Evolutionary conservation across 192 early-diverging fungal genomes (phyloP).

Genomic region (Lobosporangium transversale): DNA sequence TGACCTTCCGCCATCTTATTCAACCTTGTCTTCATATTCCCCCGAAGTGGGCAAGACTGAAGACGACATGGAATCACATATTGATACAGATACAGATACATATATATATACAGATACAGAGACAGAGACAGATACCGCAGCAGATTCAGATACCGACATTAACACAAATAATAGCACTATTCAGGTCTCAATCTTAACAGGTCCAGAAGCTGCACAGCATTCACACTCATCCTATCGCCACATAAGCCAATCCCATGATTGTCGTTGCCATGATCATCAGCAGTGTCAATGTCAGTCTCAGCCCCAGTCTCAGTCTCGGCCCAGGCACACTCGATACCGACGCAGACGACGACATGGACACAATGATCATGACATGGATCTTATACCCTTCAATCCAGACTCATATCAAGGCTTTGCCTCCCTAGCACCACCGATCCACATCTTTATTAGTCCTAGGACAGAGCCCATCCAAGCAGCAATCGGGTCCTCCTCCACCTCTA

Average conservation of each 20-base stretch:
- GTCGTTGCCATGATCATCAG: not conserved
- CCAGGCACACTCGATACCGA: constrained; percentile 7
- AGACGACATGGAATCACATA: not conserved
- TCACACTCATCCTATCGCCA: not conserved
- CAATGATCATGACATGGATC: constrained; percentile 43
- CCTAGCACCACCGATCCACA: constrained; percentile 17
- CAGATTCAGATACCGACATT: constrained; percentile 3
- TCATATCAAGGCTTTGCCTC: constrained; percentile 30
- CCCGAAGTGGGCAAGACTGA: not conserved
- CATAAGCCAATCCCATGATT: no score
- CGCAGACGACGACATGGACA: no score
- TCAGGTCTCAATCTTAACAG: not conserved
- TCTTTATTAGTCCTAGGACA: constrained; percentile 17
- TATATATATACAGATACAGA: not conserved
- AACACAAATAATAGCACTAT: not conserved
- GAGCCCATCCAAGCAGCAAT: not conserved
- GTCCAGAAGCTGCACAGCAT: not conserved
- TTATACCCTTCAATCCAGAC: constrained; percentile 43
- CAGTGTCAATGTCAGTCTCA: not conserved
- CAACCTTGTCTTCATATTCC: constrained; percentile 2
- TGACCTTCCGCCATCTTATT: constrained; percentile 44
- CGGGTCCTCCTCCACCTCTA: not conserved
- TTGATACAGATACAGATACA: not conserved
- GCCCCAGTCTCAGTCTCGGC: no score
- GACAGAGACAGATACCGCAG: not conserved